These are phyloP conservation scores for Periconia macrospinosa DNA, from an alignment of 2,329 filamentous ascomycete genomes.

Conservation along the genomic window DNA sequence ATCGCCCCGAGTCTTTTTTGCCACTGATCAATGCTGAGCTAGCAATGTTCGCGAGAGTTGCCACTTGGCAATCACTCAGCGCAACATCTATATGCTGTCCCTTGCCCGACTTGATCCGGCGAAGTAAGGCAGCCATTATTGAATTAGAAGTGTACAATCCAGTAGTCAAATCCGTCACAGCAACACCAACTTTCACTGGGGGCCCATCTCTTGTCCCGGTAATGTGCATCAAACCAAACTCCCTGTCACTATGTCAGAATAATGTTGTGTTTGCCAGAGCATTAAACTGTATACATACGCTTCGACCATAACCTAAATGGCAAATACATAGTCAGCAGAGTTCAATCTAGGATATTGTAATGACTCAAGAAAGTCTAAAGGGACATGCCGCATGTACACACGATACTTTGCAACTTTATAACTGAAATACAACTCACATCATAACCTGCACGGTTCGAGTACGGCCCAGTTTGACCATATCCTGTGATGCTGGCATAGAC, in stretches of 20 bases:
- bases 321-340: too few species aligned
- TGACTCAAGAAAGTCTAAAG: too few species aligned
- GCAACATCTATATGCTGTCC: constrained; percentile 93
- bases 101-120: constrained; percentile 70
- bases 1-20: constrained; percentile 82
- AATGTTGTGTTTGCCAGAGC: background rate
- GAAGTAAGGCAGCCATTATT: constrained; percentile 90
- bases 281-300: constrained; percentile 51
- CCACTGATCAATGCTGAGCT: constrained; percentile 89
- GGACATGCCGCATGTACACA: too few species aligned
- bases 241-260: constrained; percentile 45
- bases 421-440: constrained; percentile 61
- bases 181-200: constrained; percentile 95
- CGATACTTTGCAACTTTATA: too few species aligned
- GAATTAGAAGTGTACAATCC: constrained; percentile 94
- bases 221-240: constrained; percentile 98
- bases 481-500: constrained; percentile 97
- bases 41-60: constrained; percentile 91
- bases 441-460: constrained; percentile 84
- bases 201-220: constrained; percentile 85
- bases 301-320: constrained; percentile 73
- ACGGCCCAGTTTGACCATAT: constrained; percentile 94
- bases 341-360: too few species aligned
- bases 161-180: constrained; percentile 93
- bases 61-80: constrained; percentile 91